These are phyloP conservation scores for Dendryphion nanum DNA, from an alignment of 2,329 filamentous ascomycete genomes.

Conservation along the genomic window DNA sequence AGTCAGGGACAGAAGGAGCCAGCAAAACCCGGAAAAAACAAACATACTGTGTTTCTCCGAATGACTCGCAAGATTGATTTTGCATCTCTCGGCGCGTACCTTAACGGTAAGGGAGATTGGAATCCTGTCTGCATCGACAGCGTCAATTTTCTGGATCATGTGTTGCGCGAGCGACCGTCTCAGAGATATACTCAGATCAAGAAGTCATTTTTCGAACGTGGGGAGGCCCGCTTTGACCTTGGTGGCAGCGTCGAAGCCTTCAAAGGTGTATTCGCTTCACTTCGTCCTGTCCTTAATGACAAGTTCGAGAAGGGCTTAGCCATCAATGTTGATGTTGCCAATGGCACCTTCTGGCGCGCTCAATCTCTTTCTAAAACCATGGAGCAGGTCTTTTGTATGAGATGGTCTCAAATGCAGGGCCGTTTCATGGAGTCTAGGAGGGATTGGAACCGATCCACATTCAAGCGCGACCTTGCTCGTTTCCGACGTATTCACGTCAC, in stretches of 20 bases:
- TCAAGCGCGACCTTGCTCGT: conserved; percentile 41
- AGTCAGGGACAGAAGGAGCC: too few relatives aligned
- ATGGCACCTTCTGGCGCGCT: conserved; percentile 79
- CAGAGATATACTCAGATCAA: conserved; percentile 69
- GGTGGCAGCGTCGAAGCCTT: conserved; percentile 69
- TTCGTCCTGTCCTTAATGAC: conserved; percentile 66
- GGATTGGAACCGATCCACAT: conserved; percentile 23
- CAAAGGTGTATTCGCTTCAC: conserved; percentile 86
- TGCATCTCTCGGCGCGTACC: conserved; percentile 66
- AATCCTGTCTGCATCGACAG: conserved; percentile 67
- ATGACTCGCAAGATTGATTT: conserved; percentile 70
- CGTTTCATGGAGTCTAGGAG: conserved; percentile 17
- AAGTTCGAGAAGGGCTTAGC: conserved; percentile 60
- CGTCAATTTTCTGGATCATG: conserved; percentile 88
- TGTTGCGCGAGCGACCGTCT: conserved; percentile 77
- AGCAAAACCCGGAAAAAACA: conserved; percentile 38
- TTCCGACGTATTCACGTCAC: conserved; percentile 44
- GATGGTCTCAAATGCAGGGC: conserved; percentile 28
- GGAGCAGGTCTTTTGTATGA: conserved; percentile 25
- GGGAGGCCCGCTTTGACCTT: conserved; percentile 53
- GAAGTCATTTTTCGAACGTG: conserved; percentile 73
- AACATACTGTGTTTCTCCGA: conserved; percentile 61
- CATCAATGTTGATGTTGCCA: conserved; percentile 88
- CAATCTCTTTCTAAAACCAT: conserved; percentile 36
- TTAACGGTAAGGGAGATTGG: conserved; percentile 49